These are phyloP conservation scores for Mycena metata DNA, from an alignment of 768 basidiomycete species.

Conservation along the genomic window DNA sequence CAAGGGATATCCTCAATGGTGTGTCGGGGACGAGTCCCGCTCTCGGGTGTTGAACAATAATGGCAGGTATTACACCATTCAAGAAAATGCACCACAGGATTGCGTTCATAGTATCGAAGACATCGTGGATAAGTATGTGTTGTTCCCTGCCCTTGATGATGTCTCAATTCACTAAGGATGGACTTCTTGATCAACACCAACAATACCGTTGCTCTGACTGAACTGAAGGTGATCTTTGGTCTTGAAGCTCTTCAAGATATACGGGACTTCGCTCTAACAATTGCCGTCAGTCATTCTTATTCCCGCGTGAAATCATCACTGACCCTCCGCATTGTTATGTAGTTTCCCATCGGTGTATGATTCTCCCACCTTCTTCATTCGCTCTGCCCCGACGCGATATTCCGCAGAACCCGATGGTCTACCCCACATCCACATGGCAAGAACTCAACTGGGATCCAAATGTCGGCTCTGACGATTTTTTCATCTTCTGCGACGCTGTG, in stretches of 20 bases:
- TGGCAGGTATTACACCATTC: constrained; percentile 32
- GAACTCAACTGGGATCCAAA: constrained; percentile 31
- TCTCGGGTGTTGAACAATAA: constrained; percentile 1
- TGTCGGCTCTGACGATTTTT: constrained; percentile 26
- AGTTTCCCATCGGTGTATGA: constrained; percentile 33
- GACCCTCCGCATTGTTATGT: constrained; percentile 18
- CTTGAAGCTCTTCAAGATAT: constrained; percentile 26
- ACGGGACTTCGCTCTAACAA: constrained; percentile 26
- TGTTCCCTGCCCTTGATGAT: not conserved
- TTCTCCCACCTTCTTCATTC: constrained; percentile 26
- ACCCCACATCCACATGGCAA: constrained; percentile 29
- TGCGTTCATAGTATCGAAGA: constrained; percentile 29
- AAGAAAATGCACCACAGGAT: constrained; percentile 30
- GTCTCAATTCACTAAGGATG: constrained; percentile 18
- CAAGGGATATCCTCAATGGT: constrained; percentile 30
- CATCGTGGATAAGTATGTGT: constrained; percentile 28
- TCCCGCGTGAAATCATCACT: constrained; percentile 24
- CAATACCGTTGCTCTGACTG: constrained; percentile 16
- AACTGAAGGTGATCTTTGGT: constrained; percentile 28
- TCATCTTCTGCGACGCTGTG: constrained; percentile 28
- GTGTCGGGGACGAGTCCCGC: not conserved
- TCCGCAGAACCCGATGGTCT: constrained; percentile 22
- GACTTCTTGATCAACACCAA: constrained; percentile 32
- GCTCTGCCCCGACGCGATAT: not conserved
- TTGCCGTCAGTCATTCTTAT: constrained; percentile 23